These are phyloP conservation scores for Chaetoceros tenuissimus DNA, from an alignment of 108 stramenopile genomes.

Conservation along the genomic window DNA sequence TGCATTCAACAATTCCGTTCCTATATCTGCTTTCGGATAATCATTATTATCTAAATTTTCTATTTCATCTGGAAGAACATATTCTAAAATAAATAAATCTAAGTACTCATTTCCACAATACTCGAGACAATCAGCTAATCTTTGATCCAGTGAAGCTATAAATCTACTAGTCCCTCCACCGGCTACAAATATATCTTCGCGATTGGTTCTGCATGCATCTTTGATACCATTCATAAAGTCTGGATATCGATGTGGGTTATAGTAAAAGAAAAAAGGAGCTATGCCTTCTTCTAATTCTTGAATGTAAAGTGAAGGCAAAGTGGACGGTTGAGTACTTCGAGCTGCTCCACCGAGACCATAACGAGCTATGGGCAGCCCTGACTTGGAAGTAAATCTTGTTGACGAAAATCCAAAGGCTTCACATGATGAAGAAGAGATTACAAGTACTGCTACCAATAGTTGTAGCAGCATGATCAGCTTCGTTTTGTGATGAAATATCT, in stretches of 20 bases:
- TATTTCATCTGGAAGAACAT: slow-evolving; percentile 24
- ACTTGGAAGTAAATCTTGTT: too few relatives aligned
- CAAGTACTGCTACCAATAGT: too few relatives aligned
- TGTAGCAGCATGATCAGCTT: too few relatives aligned
- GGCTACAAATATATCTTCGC: slow-evolving; percentile 23
- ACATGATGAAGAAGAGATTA: too few relatives aligned
- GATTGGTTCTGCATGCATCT: slow-evolving; percentile 3
- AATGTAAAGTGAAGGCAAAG: slow-evolving; percentile 12
- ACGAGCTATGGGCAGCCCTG: too few relatives aligned
- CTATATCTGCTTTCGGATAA: too few relatives aligned
- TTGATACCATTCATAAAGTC: slow-evolving; percentile 17
- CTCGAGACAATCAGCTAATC: slow-evolving; percentile 17
- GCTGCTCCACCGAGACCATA: slow-evolving; percentile 36
- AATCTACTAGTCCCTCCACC: slow-evolving; percentile 19
- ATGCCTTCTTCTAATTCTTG: slow-evolving; percentile 5
- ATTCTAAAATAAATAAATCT: slow-evolving; percentile 27
- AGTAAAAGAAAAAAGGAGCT: slow-evolving; percentile 32
- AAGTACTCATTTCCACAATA: slow-evolving; percentile 24
- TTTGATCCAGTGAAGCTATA: slow-evolving; percentile 9
- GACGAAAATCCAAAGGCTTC: too few relatives aligned
- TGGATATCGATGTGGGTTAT: slow-evolving; percentile 34
- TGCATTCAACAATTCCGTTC: slow-evolving; percentile 7
- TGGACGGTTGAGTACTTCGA: slow-evolving; percentile 13
- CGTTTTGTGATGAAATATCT: too few relatives aligned
- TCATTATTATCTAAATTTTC: neutral